Conservation (phyloP, 345 rosid genomes). For the Psidium guajava region DNA sequence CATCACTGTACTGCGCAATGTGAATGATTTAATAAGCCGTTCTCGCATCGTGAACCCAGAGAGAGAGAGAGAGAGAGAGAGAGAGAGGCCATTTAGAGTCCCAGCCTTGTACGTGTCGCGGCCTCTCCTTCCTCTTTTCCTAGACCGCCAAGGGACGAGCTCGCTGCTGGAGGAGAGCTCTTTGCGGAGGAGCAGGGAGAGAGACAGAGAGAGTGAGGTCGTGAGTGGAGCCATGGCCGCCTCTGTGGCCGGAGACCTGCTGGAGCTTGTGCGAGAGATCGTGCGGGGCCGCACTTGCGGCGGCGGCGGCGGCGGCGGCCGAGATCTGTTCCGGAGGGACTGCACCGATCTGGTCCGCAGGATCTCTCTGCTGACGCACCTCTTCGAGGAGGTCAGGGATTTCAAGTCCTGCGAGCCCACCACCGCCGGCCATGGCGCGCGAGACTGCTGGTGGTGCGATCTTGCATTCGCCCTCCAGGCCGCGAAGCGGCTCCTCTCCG, state of each 20-base stretch:
- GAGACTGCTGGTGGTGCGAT: slow-evolving; percentile 53
- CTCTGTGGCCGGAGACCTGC: slow-evolving; percentile 8
- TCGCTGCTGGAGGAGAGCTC: background rate
- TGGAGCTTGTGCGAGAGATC: slow-evolving; percentile 10
- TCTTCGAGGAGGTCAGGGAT: slow-evolving; percentile 75
- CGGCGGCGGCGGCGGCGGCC: background rate
- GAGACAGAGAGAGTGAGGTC: background rate
- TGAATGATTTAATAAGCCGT: background rate
- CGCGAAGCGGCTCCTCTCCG: slow-evolving; percentile 44
- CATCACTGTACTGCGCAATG: background rate
- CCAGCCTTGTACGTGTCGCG: background rate
- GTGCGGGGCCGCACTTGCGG: background rate
- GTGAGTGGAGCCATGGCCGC: slow-evolving; percentile 6
- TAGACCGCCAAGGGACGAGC: background rate
- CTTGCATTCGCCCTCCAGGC: slow-evolving; percentile 42
- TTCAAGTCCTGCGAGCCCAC: background rate
- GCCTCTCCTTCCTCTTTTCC: background rate
- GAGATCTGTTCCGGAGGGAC: slow-evolving; percentile 48
- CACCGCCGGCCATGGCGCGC: slow-evolving; percentile 8
- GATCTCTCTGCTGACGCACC: slow-evolving; percentile 51
- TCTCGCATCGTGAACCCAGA: background rate
- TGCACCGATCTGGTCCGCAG: slow-evolving; percentile 77
- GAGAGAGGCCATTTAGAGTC: background rate
- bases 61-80: background rate
- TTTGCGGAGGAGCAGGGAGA: background rate